Conservation (phyloP, 2,329 filamentous ascomycete species). For the Drechslerella stenobrocha region DNA sequence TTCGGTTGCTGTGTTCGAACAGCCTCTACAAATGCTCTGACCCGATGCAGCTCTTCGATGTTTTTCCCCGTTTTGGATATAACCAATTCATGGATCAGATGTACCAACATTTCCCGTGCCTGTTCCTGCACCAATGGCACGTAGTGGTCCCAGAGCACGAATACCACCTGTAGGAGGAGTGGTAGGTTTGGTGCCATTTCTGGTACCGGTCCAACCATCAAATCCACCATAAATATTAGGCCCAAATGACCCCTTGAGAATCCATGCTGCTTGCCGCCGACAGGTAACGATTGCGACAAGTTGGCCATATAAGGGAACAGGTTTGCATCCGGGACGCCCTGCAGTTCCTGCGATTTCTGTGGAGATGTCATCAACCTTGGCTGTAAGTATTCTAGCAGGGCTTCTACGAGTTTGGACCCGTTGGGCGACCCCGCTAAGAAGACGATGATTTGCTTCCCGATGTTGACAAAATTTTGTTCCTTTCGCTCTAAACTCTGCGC, state of each 20-base stretch:
- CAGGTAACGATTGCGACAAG: constrained; percentile 73
- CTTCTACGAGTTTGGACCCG: constrained; percentile 90
- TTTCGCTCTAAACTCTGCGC: constrained; percentile 86
- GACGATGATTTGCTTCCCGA: constrained; percentile 96
- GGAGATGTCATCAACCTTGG: constrained; percentile 97
- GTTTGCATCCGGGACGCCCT: constrained; percentile 71
- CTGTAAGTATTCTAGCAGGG: constrained; percentile 83
- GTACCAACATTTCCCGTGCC: constrained; percentile 94
- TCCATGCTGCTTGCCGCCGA: constrained; percentile 86
- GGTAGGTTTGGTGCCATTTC: constrained; percentile 78
- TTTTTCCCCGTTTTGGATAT: constrained; percentile 67
- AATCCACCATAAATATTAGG: constrained; percentile 87
- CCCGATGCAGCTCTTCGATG: constrained; percentile 70
- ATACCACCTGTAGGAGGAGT: constrained; percentile 83
- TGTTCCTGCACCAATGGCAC: constrained; percentile 93
- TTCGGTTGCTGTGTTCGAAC: constrained; percentile 81
- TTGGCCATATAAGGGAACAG: constrained; percentile 88
- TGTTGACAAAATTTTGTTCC: constrained; percentile 97
- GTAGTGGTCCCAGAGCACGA: constrained; percentile 97
- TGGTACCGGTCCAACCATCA: constrained; percentile 90
- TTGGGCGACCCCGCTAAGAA: constrained; percentile 85
- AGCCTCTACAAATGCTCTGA: constrained; percentile 74
- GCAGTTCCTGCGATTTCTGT: constrained; percentile 72
- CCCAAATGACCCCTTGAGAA: constrained; percentile 92
- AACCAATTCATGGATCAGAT: constrained; percentile 93